These are phyloP conservation scores for Dactylorhiza incarnata DNA, from an alignment of 106 monocot genomes.

Conservation along the genomic window DNA sequence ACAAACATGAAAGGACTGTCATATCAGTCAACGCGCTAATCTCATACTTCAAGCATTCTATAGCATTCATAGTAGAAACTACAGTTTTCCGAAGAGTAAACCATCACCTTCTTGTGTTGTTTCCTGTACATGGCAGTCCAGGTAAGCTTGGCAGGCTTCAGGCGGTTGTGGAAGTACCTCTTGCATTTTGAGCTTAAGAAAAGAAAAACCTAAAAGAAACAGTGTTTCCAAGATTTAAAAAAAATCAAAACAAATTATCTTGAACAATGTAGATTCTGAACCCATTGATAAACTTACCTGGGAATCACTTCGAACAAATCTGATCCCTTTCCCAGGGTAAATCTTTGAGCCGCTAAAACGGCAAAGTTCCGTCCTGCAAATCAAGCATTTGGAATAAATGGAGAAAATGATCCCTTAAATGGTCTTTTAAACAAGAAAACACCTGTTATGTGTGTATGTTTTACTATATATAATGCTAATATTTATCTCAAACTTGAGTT, in stretches of 20 bases:
- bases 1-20: too few species aligned
- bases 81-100: neutral
- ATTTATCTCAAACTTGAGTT: neutral
- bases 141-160: constrained; percentile 49
- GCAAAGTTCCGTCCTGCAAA: constrained; percentile 32
- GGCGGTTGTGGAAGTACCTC: constrained; percentile 51
- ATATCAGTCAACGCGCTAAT: too few species aligned
- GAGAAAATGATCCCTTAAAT: neutral
- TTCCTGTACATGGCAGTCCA: constrained; percentile 36
- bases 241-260: neutral
- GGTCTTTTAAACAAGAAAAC: neutral
- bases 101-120: constrained; percentile 42
- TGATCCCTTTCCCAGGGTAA: constrained; percentile 61
- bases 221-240: neutral
- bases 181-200: constrained; percentile 66
- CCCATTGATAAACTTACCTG: constrained; percentile 23
- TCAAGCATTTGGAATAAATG: neutral
- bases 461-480: neutral
- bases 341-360: constrained; percentile 66
- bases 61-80: too few species aligned
- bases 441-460: neutral
- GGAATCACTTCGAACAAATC: constrained; percentile 52
- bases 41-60: too few species aligned
- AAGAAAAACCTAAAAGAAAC: constrained; percentile 35
- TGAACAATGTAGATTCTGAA: neutral